Base-by-base conservation (phyloP, 2,329 filamentous ascomycete species). In the Pseudogymnoascus sp. region DNA sequence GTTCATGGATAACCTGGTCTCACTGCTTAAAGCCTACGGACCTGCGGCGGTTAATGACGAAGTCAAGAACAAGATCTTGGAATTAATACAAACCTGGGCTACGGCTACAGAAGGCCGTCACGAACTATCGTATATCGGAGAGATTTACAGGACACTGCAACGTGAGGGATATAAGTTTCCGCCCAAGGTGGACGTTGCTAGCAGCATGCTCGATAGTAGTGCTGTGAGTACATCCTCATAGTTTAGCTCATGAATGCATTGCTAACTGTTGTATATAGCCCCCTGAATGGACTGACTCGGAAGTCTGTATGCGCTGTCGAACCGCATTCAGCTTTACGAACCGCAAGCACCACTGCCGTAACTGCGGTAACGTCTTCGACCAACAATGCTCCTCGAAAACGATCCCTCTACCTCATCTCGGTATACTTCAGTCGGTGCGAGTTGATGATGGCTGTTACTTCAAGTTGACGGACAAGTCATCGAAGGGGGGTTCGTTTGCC, bases 291-390 rank as follows among this genome's bases (percentile, higher is more conserved):
- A 87, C 88, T 59, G 94, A 99, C 76, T 97, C 93, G 9, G 94
- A 99, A 71, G 93, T 99, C 33, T 99, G 94, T 74, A 97, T 99
- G 92, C 89, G 94, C 72, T 99, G 94, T 74, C 87, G 94, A 68
- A 97, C 93, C 10, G 78, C 91, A 15, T 99, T 99, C 71, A 97
- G 91, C 58, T 97, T 99, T 72, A 99, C 93, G 62, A 99, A 99
- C 74, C 88, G 94, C 71, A 99, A 97, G 74, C 94, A 99, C 73
- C 94, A 99, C 74, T 99, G 94, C 72, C 87, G 94, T 67, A 99
- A 99, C 74, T 99, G 94, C 71, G 94, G 94, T 60, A 96, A 94
- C 75, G 94, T 96, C 70, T 99, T 99, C 74, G 95, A 96, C 72
- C 91, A 93, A 66, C 88, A 94, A 70, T 99, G 94, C 73, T 97